Percentiles rank a stretch among this genome's conserved stretches.
These are phyloP conservation scores for Orbilia quercus DNA, from an alignment of 2,329 filamentous ascomycete genomes.

Conservation along the genomic window DNA sequence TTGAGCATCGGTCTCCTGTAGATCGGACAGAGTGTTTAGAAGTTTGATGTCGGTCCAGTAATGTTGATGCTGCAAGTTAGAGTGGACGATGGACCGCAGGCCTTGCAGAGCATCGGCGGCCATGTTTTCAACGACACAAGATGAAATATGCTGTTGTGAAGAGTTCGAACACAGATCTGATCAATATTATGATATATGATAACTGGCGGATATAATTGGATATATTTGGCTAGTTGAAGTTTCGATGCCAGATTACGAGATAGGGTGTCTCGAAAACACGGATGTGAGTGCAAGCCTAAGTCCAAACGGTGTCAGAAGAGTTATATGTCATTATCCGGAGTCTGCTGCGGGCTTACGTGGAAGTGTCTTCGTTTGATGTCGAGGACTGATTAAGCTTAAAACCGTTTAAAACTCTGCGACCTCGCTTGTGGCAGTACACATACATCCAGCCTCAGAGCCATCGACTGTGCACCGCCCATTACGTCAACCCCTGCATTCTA, in stretches of 20 bases:
- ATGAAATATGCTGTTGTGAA: slow-evolving; percentile 1
- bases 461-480: slow-evolving; percentile 40
- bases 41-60: slow-evolving; percentile 73
- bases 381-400: slow-evolving; percentile 54
- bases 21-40: slow-evolving; percentile 61
- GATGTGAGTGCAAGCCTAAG: slow-evolving; percentile 12
- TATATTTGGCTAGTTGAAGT: neutral
- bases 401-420: slow-evolving; percentile 52
- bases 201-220: too few relatives aligned
- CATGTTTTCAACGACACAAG: slow-evolving; percentile 51
- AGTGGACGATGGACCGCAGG: slow-evolving; percentile 72
- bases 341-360: neutral
- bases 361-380: slow-evolving; percentile 31
- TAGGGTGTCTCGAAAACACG: neutral
- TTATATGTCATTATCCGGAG: neutral
- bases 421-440: slow-evolving; percentile 23
- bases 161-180: too few relatives aligned
- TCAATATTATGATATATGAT: too few relatives aligned
- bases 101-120: slow-evolving; percentile 62
- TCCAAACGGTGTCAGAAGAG: neutral
- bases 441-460: too few relatives aligned
- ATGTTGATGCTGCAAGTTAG: slow-evolving; percentile 80
- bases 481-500: slow-evolving; percentile 38
- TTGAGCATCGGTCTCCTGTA: slow-evolving; percentile 50
- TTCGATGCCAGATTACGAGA: slow-evolving; percentile 5